Evolutionary conservation across 2,329 filamentous ascomycete genomes (phyloP), one percentile per base, ranked within the genome.

Genomic region (Penicillium vulpinum): DNA sequence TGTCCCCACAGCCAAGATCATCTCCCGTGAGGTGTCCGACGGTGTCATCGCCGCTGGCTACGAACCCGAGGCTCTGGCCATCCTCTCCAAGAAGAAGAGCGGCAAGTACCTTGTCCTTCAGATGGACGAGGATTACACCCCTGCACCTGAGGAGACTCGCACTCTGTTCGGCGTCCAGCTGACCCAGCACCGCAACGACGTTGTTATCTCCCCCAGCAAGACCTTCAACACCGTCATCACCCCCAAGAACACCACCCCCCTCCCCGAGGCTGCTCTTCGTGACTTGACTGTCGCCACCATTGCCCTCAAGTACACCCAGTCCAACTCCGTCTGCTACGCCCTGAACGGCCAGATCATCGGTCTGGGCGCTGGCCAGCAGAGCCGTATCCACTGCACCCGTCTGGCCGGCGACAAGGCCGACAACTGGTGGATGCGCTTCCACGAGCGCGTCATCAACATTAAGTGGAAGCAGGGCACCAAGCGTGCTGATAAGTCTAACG

Each of bases 341-440:
- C 83, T 91, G 62, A 92, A 96, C 70, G 94, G 94, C 46, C 94
- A 97, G 78, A 85, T 97, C 68, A 84, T 99, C 67, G 94, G 94
- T 64, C 87, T 99, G 54, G 94, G 94, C 64, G 94, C 94, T 54
- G 94, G 94, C 59, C 94, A 99, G 78, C 94, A 99, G 80, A 96
- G 91, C 60, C 89, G 94, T 67, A 99, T 99, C 68, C 94, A 99
- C 84, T 99, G 94, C 85, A 99, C 94, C 40, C 89, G 94, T 64
- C 86, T 99, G 50, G 94, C 94, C 11, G 94, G 94, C 59, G 93
- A 97, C 82, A 99, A 99, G 83, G 91, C 92, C 47, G 94, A 99
- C 78, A 97, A 96, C 83, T 97, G 93, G 93, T 99, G 93, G 94
- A 89, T 99, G 83, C 90, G 94, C 70, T 97, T 97, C 86, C 90